A percentile compares a stretch with the other conserved stretches of the same genome.
Conservation (phyloP, 345 rosid species). For the Eucalyptus erythrocorys region DNA sequence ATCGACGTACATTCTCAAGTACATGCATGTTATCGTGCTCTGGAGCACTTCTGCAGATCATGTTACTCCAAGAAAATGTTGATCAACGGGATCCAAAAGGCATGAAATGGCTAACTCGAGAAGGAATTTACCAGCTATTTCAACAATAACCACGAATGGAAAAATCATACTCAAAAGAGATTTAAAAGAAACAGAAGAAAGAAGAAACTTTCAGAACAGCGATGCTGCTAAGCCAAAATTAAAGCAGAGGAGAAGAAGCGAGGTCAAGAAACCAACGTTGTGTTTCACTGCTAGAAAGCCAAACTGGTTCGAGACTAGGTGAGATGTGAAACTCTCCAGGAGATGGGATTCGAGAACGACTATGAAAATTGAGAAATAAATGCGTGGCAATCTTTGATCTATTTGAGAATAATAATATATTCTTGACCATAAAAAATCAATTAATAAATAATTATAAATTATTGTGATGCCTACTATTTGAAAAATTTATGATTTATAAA, state of each 20-base stretch:
- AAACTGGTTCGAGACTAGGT: not conserved
- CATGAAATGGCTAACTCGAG: not conserved
- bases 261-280: not conserved
- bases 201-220: not conserved
- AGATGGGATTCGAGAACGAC: not conserved
- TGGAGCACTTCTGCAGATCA: no score
- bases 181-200: not conserved
- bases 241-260: not conserved
- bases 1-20: no score
- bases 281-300: not conserved
- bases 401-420: no score
- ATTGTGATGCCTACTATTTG: no score
- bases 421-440: no score
- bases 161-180: not conserved
- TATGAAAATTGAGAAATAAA: no score
- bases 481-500: no score
- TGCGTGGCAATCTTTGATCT: no score
- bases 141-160: not conserved
- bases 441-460: no score
- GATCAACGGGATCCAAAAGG: not conserved
- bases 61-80: not conserved
- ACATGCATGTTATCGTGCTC: no score
- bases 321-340: not conserved
- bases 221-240: not conserved
- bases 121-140: not conserved